Percentiles rank a stretch among this genome's conserved stretches.
Evolutionary conservation across 1,284 basidiomycete species (phyloP).

Genomic region (Gomphus bonarii): DNA sequence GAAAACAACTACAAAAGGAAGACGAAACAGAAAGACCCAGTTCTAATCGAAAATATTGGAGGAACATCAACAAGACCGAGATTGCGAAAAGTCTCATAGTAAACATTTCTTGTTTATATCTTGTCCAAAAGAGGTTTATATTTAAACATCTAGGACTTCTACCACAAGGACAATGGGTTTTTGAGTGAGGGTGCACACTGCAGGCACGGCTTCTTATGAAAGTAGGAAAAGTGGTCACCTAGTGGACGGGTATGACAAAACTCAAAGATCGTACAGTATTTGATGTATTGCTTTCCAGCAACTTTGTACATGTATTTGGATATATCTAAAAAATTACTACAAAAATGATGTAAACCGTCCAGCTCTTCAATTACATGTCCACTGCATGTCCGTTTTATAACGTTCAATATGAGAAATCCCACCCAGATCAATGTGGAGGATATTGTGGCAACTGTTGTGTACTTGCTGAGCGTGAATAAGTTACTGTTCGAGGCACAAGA

Average conservation of each 20-base stretch:
- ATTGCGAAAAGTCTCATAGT: neutral
- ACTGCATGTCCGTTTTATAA: neutral
- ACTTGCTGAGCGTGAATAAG: neutral
- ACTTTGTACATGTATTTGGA: neutral
- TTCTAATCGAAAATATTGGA: neutral
- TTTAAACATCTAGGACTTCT: too few species aligned
- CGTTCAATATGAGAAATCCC: neutral
- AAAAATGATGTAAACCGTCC: neutral
- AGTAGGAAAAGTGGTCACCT: too few species aligned
- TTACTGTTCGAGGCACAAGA: constrained; percentile 29
- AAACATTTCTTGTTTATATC: too few species aligned
- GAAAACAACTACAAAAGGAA: constrained; percentile 14
- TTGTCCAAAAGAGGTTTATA: too few species aligned
- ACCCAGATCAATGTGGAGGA: neutral
- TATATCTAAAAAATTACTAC: neutral
- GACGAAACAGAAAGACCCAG: neutral
- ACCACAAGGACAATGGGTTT: too few species aligned
- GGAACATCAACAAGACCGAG: neutral
- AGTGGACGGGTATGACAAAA: too few species aligned
- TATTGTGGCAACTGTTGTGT: neutral
- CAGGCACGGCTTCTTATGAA: too few species aligned
- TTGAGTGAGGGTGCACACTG: too few species aligned
- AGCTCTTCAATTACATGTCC: neutral
- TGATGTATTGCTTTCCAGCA: neutral
- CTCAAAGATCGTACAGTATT: too few species aligned